These are phyloP conservation scores for Daldinia eschscholtzii DNA, from an alignment of 2,329 filamentous ascomycete species.

Conservation along the genomic window DNA sequence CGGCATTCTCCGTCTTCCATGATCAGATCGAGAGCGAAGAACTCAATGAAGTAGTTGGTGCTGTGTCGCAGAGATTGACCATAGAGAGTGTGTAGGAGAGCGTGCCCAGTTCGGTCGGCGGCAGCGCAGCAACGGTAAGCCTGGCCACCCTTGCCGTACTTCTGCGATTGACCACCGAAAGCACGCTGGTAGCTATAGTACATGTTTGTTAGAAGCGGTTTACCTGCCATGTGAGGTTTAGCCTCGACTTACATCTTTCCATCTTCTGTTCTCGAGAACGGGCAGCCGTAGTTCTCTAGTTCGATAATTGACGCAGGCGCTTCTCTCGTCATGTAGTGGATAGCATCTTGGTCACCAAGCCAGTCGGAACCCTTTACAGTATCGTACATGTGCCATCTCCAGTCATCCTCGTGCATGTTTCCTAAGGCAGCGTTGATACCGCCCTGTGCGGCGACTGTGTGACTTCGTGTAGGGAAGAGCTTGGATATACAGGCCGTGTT, in stretches of 20 bases:
- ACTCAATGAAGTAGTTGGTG: constrained; percentile 99
- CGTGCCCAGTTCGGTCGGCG: constrained; percentile 96
- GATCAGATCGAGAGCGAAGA: constrained; percentile 95
- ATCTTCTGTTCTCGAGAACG: constrained; percentile 95
- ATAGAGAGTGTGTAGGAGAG: constrained; percentile 97
- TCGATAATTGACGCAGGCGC: constrained; percentile 92
- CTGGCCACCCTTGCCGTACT: constrained; percentile 96
- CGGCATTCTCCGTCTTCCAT: constrained; percentile 98
- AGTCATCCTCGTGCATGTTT: constrained; percentile 98
- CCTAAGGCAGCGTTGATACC: constrained; percentile 90
- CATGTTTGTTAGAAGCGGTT: constrained; percentile 44
- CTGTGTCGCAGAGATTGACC: constrained; percentile 97
- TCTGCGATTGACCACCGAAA: constrained; percentile 96
- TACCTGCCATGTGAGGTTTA: neutral
- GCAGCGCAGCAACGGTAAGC: constrained; percentile 97
- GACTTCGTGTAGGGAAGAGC: constrained; percentile 86
- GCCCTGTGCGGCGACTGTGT: constrained; percentile 85
- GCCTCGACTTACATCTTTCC: constrained; percentile 80
- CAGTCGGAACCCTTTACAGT: constrained; percentile 98
- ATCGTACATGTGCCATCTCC: constrained; percentile 99
- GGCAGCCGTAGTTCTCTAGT: constrained; percentile 97
- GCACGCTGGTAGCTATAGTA: constrained; percentile 87
- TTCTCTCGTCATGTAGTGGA: constrained; percentile 98
- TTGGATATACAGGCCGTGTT: constrained; percentile 91
- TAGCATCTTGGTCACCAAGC: constrained; percentile 96